Conservation (phyloP, 768 basidiomycete species). For the Mycena olivaceomarginata region DNA sequence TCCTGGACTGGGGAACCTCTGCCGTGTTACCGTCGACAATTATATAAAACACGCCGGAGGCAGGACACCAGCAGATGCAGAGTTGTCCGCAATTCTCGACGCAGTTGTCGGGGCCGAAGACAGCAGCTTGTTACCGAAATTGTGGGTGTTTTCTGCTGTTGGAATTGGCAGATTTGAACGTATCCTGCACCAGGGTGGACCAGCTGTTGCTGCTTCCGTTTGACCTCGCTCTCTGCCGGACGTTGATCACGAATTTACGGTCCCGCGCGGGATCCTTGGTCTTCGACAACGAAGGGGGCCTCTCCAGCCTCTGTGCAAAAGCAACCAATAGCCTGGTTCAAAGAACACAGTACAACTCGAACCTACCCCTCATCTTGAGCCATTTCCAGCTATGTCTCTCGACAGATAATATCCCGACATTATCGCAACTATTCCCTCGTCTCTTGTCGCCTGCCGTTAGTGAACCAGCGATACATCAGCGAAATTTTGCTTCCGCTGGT, state of each 20-base stretch:
- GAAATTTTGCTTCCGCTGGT: constrained; percentile 16
- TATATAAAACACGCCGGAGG: constrained; percentile 8
- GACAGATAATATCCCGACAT: not conserved
- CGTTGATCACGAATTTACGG: constrained; percentile 14
- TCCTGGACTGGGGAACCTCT: constrained; percentile 16
- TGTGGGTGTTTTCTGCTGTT: constrained; percentile 4
- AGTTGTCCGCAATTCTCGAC: constrained; percentile 15
- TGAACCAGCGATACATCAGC: constrained; percentile 19
- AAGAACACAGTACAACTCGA: constrained; percentile 9
- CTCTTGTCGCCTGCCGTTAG: constrained; percentile 9
- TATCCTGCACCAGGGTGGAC: not conserved
- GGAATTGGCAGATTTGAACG: not conserved
- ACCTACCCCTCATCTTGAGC: not conserved
- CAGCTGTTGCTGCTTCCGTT: not conserved
- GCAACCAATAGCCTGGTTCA: constrained; percentile 11
- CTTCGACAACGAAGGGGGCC: not conserved
- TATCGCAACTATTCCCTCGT: constrained; percentile 12
- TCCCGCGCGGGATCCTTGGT: not conserved
- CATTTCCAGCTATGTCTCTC: constrained; percentile 22
- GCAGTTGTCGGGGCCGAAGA: constrained; percentile 14
- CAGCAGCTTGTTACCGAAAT: not conserved
- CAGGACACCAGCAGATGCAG: not conserved
- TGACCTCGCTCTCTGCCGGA: constrained; percentile 2
- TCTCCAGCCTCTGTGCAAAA: constrained; percentile 11
- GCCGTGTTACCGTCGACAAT: constrained; percentile 4